phyloP scores from a whole-genome alignment of 176 grass and related monocot species.

The Triticum dicoccoides region DNA sequence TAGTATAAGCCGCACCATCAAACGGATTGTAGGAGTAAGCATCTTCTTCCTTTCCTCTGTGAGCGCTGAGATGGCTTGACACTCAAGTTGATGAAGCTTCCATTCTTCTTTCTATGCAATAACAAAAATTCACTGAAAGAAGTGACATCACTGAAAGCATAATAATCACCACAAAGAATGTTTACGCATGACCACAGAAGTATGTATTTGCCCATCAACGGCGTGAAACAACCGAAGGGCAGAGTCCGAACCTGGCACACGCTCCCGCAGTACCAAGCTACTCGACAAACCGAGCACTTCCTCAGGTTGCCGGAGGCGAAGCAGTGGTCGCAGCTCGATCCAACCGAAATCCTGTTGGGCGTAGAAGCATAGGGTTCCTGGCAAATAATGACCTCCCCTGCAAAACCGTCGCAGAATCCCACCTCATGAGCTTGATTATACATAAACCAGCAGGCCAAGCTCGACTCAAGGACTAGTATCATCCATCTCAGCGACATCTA shows the following conservation, averaged over 20 bases:
- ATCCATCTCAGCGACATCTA: background rate
- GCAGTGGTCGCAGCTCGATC: slow-evolving; percentile 60
- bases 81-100: slow-evolving; percentile 80
- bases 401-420: background rate
- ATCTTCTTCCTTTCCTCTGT: slow-evolving; percentile 70
- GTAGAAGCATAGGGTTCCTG: slow-evolving; percentile 72
- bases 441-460: background rate
- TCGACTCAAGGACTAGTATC: background rate
- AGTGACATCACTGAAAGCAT: background rate
- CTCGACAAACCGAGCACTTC: slow-evolving; percentile 72
- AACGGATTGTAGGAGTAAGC: slow-evolving; percentile 73
- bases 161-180: background rate
- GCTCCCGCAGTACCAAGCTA: slow-evolving; percentile 71
- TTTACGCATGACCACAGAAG: background rate
- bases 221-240: background rate
- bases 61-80: slow-evolving; percentile 47
- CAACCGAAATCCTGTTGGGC: slow-evolving; percentile 53
- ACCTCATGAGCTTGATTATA: background rate
- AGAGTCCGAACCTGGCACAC: slow-evolving; percentile 60
- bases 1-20: slow-evolving; percentile 67
- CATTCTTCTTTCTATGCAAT: slow-evolving; percentile 72
- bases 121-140: background rate
- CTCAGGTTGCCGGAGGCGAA: slow-evolving; percentile 58
- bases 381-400: slow-evolving; percentile 71
- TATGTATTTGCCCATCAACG: background rate